phyloP scores from a whole-genome alignment of 2,329 filamentous ascomycete species.

The Aspergillus proliferans region DNA sequence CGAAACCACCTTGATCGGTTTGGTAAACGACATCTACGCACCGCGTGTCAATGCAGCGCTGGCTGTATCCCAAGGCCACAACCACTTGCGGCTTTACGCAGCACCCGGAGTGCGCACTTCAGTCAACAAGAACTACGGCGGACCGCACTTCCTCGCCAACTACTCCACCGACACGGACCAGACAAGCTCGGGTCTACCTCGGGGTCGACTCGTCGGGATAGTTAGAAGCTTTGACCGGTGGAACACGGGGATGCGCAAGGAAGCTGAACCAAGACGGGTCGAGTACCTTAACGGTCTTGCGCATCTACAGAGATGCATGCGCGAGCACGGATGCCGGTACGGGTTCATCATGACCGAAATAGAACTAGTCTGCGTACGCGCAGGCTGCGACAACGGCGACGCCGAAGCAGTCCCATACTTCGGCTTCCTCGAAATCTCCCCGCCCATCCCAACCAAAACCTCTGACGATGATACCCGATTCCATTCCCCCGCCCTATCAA shows the following conservation, averaged over 20 bases:
- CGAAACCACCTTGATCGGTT: conserved; percentile 66
- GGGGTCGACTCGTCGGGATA: conserved; percentile 70
- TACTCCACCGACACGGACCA: conserved; percentile 47
- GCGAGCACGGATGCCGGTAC: conserved; percentile 86
- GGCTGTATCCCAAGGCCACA: conserved; percentile 63
- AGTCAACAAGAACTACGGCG: conserved; percentile 36
- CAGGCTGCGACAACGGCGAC: conserved; percentile 55
- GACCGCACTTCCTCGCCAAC: conserved; percentile 49
- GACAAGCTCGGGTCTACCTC: conserved; percentile 44
- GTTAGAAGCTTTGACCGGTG: conserved; percentile 88
- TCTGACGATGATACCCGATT: neutral
- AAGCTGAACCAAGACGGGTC: conserved; percentile 76
- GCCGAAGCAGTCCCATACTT: conserved; percentile 63
- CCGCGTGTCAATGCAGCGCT: conserved; percentile 83
- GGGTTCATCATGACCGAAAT: conserved; percentile 97
- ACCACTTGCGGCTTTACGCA: conserved; percentile 47
- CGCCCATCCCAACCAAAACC: conserved; percentile 49
- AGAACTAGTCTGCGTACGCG: conserved; percentile 83
- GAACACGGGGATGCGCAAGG: conserved; percentile 89
- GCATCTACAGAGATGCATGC: conserved; percentile 85
- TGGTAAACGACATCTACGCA: conserved; percentile 72
- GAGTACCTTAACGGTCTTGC: conserved; percentile 82
- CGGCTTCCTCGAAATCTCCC: conserved; percentile 73
- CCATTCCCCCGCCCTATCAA: conserved; percentile 25
- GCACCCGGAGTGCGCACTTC: conserved; percentile 32